Percentiles rank a stretch among this genome's conserved stretches.
These are phyloP conservation scores for Jacaranda mimosifolia DNA, from an alignment of 257 asterid species.

Conservation along the genomic window DNA sequence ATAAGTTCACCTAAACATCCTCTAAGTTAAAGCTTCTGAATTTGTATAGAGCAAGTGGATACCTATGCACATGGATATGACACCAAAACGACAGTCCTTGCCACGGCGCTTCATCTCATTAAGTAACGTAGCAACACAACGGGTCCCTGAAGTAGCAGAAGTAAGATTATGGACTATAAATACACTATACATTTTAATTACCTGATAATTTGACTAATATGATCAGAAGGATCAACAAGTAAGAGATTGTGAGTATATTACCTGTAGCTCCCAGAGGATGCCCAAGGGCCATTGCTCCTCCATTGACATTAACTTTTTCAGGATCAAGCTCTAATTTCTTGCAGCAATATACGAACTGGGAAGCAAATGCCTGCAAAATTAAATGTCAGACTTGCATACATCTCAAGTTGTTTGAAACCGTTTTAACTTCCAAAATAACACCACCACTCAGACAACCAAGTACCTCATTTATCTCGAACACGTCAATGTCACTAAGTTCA, in stretches of 20 bases:
- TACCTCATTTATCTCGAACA: conserved; percentile 96
- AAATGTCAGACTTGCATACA: not conserved
- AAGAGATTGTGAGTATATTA: conserved; percentile 31
- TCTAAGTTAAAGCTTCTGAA: not conserved
- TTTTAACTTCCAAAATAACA: conserved; percentile 1
- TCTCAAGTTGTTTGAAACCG: conserved; percentile 2
- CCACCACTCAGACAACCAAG: not conserved
- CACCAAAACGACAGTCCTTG: conserved; percentile 85
- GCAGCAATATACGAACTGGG: conserved; percentile 85
- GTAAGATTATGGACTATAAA: not conserved
- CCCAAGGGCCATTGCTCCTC: conserved; percentile 97
- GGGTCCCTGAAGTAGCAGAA: conserved; percentile 66
- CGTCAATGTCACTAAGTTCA: conserved; percentile 60
- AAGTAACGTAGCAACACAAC: conserved; percentile 85
- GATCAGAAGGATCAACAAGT: not conserved
- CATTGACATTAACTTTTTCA: conserved; percentile 86
- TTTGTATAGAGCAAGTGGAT: not conserved
- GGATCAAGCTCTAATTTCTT: conserved; percentile 80
- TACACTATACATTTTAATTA: too few species aligned
- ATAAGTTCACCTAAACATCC: too few species aligned
- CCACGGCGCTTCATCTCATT: conserved; percentile 97
- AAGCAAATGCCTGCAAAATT: conserved; percentile 85
- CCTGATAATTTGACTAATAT: not conserved
- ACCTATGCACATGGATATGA: conserved; percentile 98
- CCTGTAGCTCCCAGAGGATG: conserved; percentile 98